A percentile compares a stretch with the other conserved stretches of the same genome.
phyloP scores from a whole-genome alignment of 1,284 basidiomycete genomes.

The Entoloma clypeatum region DNA sequence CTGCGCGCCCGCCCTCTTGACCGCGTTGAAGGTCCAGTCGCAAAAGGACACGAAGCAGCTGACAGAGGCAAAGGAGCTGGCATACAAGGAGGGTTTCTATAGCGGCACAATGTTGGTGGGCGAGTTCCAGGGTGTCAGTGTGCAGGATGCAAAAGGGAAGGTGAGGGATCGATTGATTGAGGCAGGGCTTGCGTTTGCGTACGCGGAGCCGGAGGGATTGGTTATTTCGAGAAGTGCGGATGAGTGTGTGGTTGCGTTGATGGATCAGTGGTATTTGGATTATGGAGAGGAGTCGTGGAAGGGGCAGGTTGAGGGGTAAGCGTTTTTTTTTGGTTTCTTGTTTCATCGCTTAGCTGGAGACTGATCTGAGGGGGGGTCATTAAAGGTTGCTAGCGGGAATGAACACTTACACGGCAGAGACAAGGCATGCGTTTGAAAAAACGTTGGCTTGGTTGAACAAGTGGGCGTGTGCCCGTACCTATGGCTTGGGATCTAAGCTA shows the following conservation, averaged over 20 bases:
- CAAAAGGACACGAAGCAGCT: conserved; percentile 94
- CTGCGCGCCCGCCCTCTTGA: conserved; percentile 84
- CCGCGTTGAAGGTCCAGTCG: conserved; percentile 92
- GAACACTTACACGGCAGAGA: conserved; percentile 90
- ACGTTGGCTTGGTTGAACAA: conserved; percentile 95
- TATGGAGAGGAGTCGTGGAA: conserved; percentile 94
- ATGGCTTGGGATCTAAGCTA: conserved; percentile 93
- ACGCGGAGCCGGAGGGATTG: conserved; percentile 94
- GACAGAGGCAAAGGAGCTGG: conserved; percentile 94
- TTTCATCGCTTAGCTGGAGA: conserved; percentile 9
- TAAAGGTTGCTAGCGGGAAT: conserved; percentile 76
- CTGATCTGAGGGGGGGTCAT: conserved; percentile 1
- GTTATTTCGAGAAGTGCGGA: conserved; percentile 89
- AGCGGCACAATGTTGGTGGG: conserved; percentile 88
- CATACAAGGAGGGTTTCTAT: conserved; percentile 88
- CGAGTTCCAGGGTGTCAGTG: conserved; percentile 82
- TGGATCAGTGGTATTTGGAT: conserved; percentile 99
- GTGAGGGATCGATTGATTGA: conserved; percentile 86
- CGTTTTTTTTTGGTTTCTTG: conserved; percentile 16
- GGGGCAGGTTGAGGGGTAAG: conserved; percentile 78
- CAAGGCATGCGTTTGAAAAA: conserved; percentile 88
- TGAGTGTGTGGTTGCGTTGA: conserved; percentile 96
- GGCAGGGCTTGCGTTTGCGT: conserved; percentile 77
- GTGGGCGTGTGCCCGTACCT: conserved; percentile 98
- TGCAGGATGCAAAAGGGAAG: conserved; percentile 89